Percentiles rank a stretch among this genome's conserved stretches.
phyloP scores from a whole-genome alignment of 345 rosid species.

The Citrus hindsii region DNA sequence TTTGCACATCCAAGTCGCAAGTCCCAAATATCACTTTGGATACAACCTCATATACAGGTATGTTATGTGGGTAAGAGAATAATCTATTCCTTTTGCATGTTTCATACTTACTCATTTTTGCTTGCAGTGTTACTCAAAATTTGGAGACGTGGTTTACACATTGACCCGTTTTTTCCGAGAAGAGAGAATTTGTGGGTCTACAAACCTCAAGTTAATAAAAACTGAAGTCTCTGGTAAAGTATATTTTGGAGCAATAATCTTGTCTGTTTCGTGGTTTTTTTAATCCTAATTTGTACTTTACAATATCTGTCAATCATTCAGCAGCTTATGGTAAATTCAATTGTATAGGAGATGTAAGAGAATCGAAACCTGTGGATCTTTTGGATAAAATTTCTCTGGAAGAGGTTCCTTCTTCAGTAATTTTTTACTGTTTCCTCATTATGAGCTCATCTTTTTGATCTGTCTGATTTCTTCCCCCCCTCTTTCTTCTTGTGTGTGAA shows the following conservation, averaged over 20 bases:
- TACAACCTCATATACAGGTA: constrained; percentile 87
- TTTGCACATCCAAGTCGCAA: constrained; percentile 66
- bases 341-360: constrained; percentile 30
- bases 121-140: constrained; percentile 74
- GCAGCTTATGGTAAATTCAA: constrained; percentile 8
- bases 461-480: not conserved
- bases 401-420: constrained; percentile 20
- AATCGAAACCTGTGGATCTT: constrained; percentile 16
- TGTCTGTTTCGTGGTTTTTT: not conserved
- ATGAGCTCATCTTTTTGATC: constrained; percentile 1
- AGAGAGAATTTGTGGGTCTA: constrained; percentile 31
- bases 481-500: not conserved
- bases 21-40: constrained; percentile 88
- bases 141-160: constrained; percentile 77
- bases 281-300: not conserved
- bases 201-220: constrained; percentile 33
- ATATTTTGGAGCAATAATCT: constrained; percentile 20
- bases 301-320: not conserved
- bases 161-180: constrained; percentile 86
- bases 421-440: not conserved
- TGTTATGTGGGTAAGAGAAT: constrained; percentile 11
- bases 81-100: constrained; percentile 11
- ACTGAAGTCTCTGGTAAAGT: constrained; percentile 43
- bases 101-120: constrained; percentile 16
- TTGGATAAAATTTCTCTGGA: constrained; percentile 22